Base-by-base conservation (phyloP, 352 stramenopile species). In the Blastocystis sp. region DNA sequence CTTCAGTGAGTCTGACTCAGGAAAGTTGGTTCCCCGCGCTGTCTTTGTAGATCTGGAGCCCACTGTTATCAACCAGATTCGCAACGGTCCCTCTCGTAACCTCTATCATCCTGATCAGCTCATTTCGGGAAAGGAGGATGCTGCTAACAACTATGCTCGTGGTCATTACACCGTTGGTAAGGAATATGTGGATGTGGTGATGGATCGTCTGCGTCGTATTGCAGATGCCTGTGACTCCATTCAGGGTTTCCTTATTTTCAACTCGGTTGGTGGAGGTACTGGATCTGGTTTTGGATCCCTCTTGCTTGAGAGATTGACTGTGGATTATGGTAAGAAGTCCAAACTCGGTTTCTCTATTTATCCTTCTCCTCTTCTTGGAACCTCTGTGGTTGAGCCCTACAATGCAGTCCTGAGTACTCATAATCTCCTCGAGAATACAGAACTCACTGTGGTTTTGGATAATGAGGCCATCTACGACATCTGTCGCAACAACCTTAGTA, bases 401-500 rank as follows among this genome's bases (percentile, higher is more conserved):
- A 98, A 98, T 94, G 96, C 93, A 4, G 95, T 98, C 60, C 92
- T 98, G 30, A 98, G 95, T 3, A 98, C 95, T 30, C 96, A 98
- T 91, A 92, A 94, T 33, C 93, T 98, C 42, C 92, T 98, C 35
- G 96, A 98, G 92, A 94, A 98, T 93, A 98, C 96, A n/a, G 96
- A 98, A 90, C 94, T 95, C 57, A 96, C 95, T 30, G 94, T 98
- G 77, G 97, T 96, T 92, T 91, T 98, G 51, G 96, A 98, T 92
- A 98, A 98, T 90, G 96, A 98, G 92, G 96, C 96, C 89, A 95
- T 97, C 75, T 98, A 98, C 92, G 96, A 98, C 92, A 96, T 98
- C 73, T 98, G 95, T 92, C 92, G 94, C 87, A 94, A 96, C 89
- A 98, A 96, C 91, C 94, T 98, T 24, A 95, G 98, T 80, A 98